Evolutionary conservation across 2,329 filamentous ascomycete species (phyloP).

Genomic region (Penicillium psychrosexuale): DNA sequence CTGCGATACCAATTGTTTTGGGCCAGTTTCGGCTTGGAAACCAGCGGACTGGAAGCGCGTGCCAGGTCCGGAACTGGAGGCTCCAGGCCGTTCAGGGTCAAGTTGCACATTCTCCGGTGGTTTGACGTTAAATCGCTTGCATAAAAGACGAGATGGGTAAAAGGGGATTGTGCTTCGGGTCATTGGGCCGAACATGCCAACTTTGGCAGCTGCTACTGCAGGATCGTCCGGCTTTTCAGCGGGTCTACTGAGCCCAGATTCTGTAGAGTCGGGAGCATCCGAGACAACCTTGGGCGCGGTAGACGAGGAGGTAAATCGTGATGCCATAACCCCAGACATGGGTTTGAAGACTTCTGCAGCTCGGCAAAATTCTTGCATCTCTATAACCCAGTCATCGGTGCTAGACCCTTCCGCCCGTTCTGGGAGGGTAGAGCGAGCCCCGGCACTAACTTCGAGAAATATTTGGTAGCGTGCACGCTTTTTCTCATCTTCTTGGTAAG

Average conservation of each 20-base stretch:
- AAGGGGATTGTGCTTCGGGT: slow-evolving; percentile 72
- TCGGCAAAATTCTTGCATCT: slow-evolving; percentile 73
- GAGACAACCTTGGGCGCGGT: slow-evolving; percentile 40
- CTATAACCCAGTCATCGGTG: slow-evolving; percentile 73
- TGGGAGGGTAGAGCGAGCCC: slow-evolving; percentile 58
- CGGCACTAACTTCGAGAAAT: slow-evolving; percentile 76
- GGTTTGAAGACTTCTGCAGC: slow-evolving; percentile 83
- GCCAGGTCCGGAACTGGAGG: slow-evolving; percentile 24
- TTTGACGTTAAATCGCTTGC: slow-evolving; percentile 89
- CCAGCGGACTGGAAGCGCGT: slow-evolving; percentile 33
- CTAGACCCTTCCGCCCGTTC: slow-evolving; percentile 51
- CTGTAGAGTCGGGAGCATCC: slow-evolving; percentile 32
- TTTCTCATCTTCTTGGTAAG: slow-evolving; percentile 75
- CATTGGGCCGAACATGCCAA: slow-evolving; percentile 91
- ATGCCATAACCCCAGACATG: slow-evolving; percentile 88
- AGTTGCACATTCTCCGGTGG: slow-evolving; percentile 66
- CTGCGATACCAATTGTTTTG: slow-evolving; percentile 52
- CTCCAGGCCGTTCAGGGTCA: slow-evolving; percentile 45
- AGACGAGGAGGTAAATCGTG: slow-evolving; percentile 72
- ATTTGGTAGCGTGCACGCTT: slow-evolving; percentile 78
- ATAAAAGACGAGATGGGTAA: slow-evolving; percentile 78
- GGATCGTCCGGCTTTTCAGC: slow-evolving; percentile 65
- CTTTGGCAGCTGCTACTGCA: slow-evolving; percentile 77
- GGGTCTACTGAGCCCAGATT: slow-evolving; percentile 48
- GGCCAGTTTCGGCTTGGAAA: slow-evolving; percentile 31